These are phyloP conservation scores for Aspergillus funiculosus DNA, from an alignment of 495 filamentous ascomycete species.

Conservation along the genomic window DNA sequence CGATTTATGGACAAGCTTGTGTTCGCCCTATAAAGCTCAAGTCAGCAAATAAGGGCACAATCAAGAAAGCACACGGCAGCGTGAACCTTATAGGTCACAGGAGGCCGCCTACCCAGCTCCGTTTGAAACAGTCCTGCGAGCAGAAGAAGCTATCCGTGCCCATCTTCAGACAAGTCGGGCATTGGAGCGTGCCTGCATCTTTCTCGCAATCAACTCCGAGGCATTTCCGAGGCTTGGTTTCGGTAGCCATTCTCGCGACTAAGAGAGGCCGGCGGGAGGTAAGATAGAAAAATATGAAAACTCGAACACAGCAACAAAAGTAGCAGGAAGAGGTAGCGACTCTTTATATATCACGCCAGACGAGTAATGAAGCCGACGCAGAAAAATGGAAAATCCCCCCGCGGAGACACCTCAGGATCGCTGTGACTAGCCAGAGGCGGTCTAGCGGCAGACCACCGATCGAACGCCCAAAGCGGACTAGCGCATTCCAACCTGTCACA, in stretches of 20 bases:
- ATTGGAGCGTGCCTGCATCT: conserved; percentile 77
- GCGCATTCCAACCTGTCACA: not conserved
- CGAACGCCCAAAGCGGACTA: no score
- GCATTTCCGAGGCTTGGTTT: conserved; percentile 52
- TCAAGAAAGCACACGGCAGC: conserved; percentile 1
- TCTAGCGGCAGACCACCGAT: no score
- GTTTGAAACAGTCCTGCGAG: conserved; percentile 98
- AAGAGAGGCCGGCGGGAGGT: no score
- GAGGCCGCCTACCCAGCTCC: conserved; percentile 76
- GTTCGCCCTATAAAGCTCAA: conserved; percentile 53
- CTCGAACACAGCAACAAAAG: no score
- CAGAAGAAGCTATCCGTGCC: conserved; percentile 94
- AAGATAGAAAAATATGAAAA: no score
- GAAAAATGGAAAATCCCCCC: no score
- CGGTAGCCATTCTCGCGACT: conserved; percentile 9
- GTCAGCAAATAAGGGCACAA: conserved; percentile 1
- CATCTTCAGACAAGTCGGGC: conserved; percentile 86
- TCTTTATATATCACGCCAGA: no score
- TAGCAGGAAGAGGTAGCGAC: no score
- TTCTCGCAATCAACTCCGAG: conserved; percentile 75
- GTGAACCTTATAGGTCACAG: conserved; percentile 27
- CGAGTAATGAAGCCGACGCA: no score
- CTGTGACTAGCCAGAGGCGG: no score
- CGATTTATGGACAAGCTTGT: conserved; percentile 82
- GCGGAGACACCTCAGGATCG: no score